These are phyloP conservation scores for Zygoascus biomembranicola DNA, from an alignment of 805 yeast species.

Conservation along the genomic window DNA sequence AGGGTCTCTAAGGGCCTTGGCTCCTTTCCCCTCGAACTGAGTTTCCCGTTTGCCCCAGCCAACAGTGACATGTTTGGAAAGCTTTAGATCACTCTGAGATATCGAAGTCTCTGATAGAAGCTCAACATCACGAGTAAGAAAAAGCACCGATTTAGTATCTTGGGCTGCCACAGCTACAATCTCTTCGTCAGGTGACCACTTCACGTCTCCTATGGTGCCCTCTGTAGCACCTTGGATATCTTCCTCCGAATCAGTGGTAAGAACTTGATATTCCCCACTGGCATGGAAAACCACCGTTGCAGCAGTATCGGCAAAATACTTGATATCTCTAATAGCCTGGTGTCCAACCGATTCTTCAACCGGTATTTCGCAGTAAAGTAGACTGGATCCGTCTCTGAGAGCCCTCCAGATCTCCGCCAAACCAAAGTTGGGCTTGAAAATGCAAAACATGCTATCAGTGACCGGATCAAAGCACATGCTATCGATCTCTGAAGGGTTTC, in stretches of 20 bases:
- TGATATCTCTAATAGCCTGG: constrained; percentile 42
- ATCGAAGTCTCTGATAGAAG: constrained; percentile 61
- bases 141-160: constrained; percentile 39
- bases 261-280: constrained; percentile 52
- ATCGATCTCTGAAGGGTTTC: neutral
- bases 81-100: constrained; percentile 52
- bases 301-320: constrained; percentile 61
- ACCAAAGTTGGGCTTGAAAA: constrained; percentile 40
- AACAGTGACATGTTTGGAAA: constrained; percentile 80
- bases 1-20: constrained; percentile 69
- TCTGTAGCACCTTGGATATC: constrained; percentile 84
- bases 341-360: constrained; percentile 18
- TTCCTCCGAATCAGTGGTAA: constrained; percentile 43
- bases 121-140: constrained; percentile 72
- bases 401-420: constrained; percentile 6
- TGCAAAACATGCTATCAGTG: constrained; percentile 63
- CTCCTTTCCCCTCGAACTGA: constrained; percentile 92
- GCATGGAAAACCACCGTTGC: constrained; percentile 59
- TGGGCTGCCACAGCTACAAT: constrained; percentile 58
- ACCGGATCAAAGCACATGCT: constrained; percentile 57
- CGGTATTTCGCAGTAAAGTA: constrained; percentile 37
- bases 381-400: constrained; percentile 1
- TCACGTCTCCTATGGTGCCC: constrained; percentile 59
- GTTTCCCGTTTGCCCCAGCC: constrained; percentile 99
- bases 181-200: constrained; percentile 92